phyloP scores from a whole-genome alignment of 192 early-diverging fungal genomes.

The Cladochytrium replicatum region DNA sequence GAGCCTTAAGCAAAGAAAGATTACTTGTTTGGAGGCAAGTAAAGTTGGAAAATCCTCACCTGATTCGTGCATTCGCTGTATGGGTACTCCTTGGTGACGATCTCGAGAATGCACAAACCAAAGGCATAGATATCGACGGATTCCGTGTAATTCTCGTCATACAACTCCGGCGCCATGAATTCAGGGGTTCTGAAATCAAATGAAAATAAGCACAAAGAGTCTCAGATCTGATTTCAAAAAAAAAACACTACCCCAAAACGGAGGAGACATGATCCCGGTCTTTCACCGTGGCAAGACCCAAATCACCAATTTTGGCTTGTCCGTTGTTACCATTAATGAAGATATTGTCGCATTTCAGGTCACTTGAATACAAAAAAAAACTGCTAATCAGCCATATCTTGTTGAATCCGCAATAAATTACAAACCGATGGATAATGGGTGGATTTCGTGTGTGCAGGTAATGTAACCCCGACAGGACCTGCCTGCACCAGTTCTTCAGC shows the following conservation, averaged over 20 bases:
- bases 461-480: constrained; percentile 67
- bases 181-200: constrained; percentile 50
- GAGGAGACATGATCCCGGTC: constrained; percentile 54
- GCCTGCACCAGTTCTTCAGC: constrained; percentile 68
- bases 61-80: constrained; percentile 78
- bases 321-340: constrained; percentile 86
- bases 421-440: constrained; percentile 70
- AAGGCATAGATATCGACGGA: constrained; percentile 86
- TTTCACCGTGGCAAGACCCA: constrained; percentile 64
- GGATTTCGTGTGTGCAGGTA: constrained; percentile 70
- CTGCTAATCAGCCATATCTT: not conserved
- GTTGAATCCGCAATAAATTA: not conserved
- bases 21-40: not conserved
- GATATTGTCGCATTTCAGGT: constrained; percentile 61
- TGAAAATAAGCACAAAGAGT: constrained; percentile 1
- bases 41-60: not conserved
- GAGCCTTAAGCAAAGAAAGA: constrained; percentile 26
- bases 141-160: constrained; percentile 80
- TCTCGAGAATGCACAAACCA: constrained; percentile 58
- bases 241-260: constrained; percentile 45
- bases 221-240: constrained; percentile 5
- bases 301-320: constrained; percentile 79
- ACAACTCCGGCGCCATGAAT: constrained; percentile 88
- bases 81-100: constrained; percentile 75
- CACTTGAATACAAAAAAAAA: constrained; percentile 18